These are phyloP conservation scores for Porphyrellus sp. DNA, from an alignment of 1,284 basidiomycete genomes.

Conservation along the genomic window DNA sequence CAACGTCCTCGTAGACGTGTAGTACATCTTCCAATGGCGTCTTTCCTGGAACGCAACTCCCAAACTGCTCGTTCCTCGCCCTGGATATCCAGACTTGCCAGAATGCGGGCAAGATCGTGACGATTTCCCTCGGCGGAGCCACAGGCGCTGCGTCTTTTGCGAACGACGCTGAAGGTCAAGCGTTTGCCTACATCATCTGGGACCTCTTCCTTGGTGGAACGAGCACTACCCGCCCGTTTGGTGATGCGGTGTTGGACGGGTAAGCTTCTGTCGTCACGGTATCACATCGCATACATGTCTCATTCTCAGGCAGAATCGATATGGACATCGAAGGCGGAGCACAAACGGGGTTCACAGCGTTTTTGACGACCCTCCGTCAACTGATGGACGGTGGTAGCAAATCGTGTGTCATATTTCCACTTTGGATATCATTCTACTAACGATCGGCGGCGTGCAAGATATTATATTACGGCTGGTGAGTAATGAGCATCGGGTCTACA, in stretches of 20 bases:
- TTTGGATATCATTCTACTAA: constrained; percentile 3
- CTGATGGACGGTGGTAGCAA: constrained; percentile 50
- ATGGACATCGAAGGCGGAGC: constrained; percentile 65
- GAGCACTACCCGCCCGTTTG: constrained; percentile 54
- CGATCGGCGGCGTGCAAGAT: constrained; percentile 34
- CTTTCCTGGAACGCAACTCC: constrained; percentile 56
- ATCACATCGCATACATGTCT: not conserved
- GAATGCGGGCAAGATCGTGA: constrained; percentile 61
- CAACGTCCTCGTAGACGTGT: constrained; percentile 33
- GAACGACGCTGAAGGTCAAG: constrained; percentile 48
- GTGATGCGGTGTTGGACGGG: constrained; percentile 64
- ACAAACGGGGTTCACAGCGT: constrained; percentile 50
- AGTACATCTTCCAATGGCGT: constrained; percentile 40
- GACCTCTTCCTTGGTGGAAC: constrained; percentile 59
- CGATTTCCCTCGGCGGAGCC: constrained; percentile 62
- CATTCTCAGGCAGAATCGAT: constrained; percentile 45
- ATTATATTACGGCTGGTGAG: constrained; percentile 52
- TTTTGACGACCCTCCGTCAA: constrained; percentile 51
- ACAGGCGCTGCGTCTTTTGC: constrained; percentile 50
- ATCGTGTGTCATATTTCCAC: constrained; percentile 34
- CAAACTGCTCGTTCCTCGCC: constrained; percentile 56
- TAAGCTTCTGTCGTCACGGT: constrained; percentile 24
- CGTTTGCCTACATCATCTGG: constrained; percentile 62
- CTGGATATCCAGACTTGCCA: constrained; percentile 59
- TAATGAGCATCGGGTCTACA: not conserved